Percentiles rank a stretch among this genome's conserved stretches.
Conservation (phyloP, 2,329 filamentous ascomycete genomes). For the Penicillium sp. region DNA sequence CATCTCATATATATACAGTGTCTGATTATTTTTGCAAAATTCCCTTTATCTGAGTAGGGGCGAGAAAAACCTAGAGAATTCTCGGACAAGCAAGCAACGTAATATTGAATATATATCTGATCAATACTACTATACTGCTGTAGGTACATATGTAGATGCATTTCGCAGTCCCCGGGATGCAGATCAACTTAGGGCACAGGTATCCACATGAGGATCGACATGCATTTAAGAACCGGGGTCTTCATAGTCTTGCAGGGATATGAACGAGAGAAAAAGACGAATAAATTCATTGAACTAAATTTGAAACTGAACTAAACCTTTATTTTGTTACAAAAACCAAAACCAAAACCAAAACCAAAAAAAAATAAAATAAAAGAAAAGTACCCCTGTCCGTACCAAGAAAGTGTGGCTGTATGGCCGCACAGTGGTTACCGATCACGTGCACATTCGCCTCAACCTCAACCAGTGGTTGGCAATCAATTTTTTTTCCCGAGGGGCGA, state of each 20-base stretch:
- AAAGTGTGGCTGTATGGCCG: background rate
- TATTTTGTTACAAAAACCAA: background rate
- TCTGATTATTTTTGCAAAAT: no score
- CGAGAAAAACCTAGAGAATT: background rate
- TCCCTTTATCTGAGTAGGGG: background rate
- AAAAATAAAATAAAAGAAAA: background rate
- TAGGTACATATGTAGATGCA: background rate
- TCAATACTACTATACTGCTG: background rate
- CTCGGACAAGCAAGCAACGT: background rate
- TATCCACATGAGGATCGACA: slow-evolving; percentile 12
- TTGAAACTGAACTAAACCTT: background rate
- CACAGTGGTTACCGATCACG: slow-evolving; percentile 8
- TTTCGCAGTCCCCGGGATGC: background rate
- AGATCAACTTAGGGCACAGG: slow-evolving; percentile 8
- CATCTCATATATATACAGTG: no score
- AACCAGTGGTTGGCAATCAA: slow-evolving; percentile 8
- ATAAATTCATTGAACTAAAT: background rate
- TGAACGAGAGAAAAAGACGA: background rate
- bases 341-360: background rate
- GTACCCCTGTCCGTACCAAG: background rate
- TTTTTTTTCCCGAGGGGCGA: slow-evolving; percentile 13
- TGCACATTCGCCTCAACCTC: slow-evolving; percentile 8
- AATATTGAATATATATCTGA: background rate
- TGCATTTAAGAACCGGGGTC: slow-evolving; percentile 2
- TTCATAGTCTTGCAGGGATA: background rate